Evolutionary conservation across 75 land plant species (phyloP), one percentile per base, ranked within the genome.

Genomic region (Cryptomeria japonica): DNA sequence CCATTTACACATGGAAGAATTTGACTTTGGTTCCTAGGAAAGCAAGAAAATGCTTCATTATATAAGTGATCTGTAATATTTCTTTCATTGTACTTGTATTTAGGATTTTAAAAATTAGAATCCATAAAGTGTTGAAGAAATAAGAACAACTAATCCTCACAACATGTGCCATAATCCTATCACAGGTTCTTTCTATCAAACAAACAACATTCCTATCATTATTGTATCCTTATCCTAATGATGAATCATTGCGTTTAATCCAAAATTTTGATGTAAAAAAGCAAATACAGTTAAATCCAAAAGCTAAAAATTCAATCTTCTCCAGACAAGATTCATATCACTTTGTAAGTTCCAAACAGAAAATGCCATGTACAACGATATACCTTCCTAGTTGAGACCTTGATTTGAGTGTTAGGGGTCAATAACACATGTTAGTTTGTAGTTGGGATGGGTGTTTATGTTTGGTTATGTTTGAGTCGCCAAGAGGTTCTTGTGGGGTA

Each of bases 41-140:
- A 80, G 84, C 22, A n/a, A 39, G 31, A n/a, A 80, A 80, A 41
- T 80, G 44, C 28, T 80, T 46, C 84, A 80, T 80, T 80, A 22
- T 80, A 10, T 18, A 80, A 44, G 49, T 80, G 31, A 28, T 42
- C 1, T 80, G 38, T 80, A 42, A 80, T 44, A 44, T 37, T 25
- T 2, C 14, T 10, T 80, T 80, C 11, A 44, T 80, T 10, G 31
- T 80, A 80, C 14, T 80, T 8, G 42, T 42, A 44, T 10, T 80
- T 80, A 44, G 49, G 32, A 42, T 42, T 44, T 25, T 11, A 41
- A 44, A 38, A 25, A 34, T 75, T 44, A 28, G 15, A 44, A 64
- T 22, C 28, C 7, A 80, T 8, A 8, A 16, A 80, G 37, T 75
- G 31, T 44, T 44, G 22, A 44, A 44, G 46, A 31, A 80, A 80